Evolutionary conservation across 2,329 filamentous ascomycete genomes (phyloP).

Genomic region (Plectosphaerella sp.): DNA sequence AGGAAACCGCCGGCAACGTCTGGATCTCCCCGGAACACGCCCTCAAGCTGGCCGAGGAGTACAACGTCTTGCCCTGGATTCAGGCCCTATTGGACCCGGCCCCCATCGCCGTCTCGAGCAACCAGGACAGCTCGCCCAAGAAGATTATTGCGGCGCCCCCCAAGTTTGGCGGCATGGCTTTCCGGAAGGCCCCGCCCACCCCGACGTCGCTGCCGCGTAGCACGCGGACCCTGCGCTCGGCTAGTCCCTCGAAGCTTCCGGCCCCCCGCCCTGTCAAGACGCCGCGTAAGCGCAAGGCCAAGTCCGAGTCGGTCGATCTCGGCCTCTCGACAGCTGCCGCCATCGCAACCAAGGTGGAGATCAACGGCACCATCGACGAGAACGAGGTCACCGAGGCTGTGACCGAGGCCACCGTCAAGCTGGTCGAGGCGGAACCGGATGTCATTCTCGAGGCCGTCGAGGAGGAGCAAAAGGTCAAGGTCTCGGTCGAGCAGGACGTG

Average conservation of each 20-base stretch:
- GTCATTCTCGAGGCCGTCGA: conserved; percentile 41
- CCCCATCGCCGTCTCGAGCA: conserved; percentile 60
- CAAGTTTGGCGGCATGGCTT: conserved; percentile 58
- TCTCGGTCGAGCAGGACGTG: conserved; percentile 65
- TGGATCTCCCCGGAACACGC: conserved; percentile 88
- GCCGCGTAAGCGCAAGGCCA: conserved; percentile 50
- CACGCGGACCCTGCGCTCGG: conserved; percentile 50
- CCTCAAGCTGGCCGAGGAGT: conserved; percentile 79
- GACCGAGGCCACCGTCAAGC: conserved; percentile 35
- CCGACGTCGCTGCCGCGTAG: conserved; percentile 39
- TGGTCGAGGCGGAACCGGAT: conserved; percentile 44
- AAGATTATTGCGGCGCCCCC: conserved; percentile 83
- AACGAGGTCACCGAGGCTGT: conserved; percentile 20
- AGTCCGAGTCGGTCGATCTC: conserved; percentile 26
- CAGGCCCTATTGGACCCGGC: conserved; percentile 86
- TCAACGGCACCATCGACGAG: conserved; percentile 22
- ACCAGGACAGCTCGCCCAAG: conserved; percentile 65
- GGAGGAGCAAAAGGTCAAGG: conserved; percentile 58
- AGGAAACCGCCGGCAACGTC: conserved; percentile 94
- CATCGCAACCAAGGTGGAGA: conserved; percentile 15
- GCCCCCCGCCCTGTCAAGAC: conserved; percentile 27
- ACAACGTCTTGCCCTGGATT: conserved; percentile 82
- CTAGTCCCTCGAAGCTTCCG: conserved; percentile 49
- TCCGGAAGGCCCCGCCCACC: conserved; percentile 42
- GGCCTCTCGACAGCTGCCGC: conserved; percentile 2